A percentile compares a stretch with the other conserved stretches of the same genome.
phyloP scores from a whole-genome alignment of 2,329 filamentous ascomycete species.

The Alternaria triticimaculans region DNA sequence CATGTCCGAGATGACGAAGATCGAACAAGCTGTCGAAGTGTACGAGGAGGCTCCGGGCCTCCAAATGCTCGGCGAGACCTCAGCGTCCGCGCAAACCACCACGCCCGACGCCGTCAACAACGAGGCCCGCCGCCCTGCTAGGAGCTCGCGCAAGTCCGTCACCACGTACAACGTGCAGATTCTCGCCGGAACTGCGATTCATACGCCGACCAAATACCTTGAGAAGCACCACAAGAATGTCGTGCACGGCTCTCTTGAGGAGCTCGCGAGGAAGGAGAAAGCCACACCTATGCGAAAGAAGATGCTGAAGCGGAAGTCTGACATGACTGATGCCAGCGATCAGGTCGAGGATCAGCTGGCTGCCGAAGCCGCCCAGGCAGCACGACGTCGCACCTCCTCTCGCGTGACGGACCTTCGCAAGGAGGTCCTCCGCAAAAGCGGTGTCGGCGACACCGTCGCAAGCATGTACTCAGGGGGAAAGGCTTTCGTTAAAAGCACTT shows the following conservation, averaged over 20 bases:
- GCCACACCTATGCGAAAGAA: conserved; percentile 31
- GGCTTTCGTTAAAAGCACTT: conserved; percentile 37
- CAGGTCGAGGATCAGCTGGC: conserved; percentile 42
- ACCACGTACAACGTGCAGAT: conserved; percentile 72
- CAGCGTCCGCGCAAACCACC: conserved; percentile 23
- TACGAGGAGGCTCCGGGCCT: conserved; percentile 27
- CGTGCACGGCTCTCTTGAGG: conserved; percentile 38
- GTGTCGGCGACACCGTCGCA: conserved; percentile 35
- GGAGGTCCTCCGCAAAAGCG: conserved; percentile 41
- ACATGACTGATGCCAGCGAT: conserved; percentile 24
- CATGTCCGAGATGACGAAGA: conserved; percentile 47
- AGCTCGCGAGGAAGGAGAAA: conserved; percentile 14
- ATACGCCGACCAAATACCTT: conserved; percentile 58
- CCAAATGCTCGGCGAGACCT: conserved; percentile 22
- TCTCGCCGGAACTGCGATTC: conserved; percentile 66
- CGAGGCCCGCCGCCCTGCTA: conserved; percentile 44
- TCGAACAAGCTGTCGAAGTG: conserved; percentile 33
- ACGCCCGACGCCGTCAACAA: conserved; percentile 25
- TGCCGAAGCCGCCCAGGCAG: conserved; percentile 41
- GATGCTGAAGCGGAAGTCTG: conserved; percentile 15
- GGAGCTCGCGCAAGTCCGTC: conserved; percentile 63
- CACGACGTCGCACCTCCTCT: conserved; percentile 41
- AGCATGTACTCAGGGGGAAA: conserved; percentile 48
- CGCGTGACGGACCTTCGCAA: conserved; percentile 44
- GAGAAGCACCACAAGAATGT: conserved; percentile 49